Percentiles rank a stretch among this genome's conserved stretches.
These are phyloP conservation scores for Alternaria sp. DNA, from an alignment of 2,329 filamentous ascomycete species.

Conservation along the genomic window DNA sequence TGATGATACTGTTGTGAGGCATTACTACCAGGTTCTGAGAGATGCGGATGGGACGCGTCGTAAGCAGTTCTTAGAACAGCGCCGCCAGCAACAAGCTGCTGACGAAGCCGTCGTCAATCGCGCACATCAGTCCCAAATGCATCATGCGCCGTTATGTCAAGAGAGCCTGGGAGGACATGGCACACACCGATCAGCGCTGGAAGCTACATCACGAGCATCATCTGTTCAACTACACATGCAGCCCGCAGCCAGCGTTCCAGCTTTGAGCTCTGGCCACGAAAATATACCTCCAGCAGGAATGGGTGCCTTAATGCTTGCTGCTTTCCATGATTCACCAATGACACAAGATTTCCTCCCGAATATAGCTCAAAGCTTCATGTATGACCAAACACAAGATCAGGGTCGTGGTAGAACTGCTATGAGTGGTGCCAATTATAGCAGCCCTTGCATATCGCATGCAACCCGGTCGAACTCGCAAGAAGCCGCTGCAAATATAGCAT, in stretches of 20 bases:
- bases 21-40: neutral
- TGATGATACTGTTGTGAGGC: slow-evolving; percentile 8
- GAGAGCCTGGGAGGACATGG: neutral
- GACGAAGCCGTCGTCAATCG: neutral
- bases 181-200: too few relatives aligned
- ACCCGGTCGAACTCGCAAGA: neutral
- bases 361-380: neutral
- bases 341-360: neutral
- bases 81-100: neutral
- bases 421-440: neutral
- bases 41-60: neutral
- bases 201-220: neutral
- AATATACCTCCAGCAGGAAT: neutral
- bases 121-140: neutral
- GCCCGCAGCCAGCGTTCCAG: neutral
- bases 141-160: neutral
- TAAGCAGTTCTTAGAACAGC: neutral
- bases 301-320: neutral
- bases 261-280: neutral
- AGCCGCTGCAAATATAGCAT: slow-evolving; percentile 3
- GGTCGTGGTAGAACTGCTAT: neutral
- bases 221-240: neutral
- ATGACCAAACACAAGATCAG: neutral
- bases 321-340: neutral
- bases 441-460: neutral